Evolutionary conservation across 257 asterid genomes (phyloP).

Genomic region (Paulownia fortunei): DNA sequence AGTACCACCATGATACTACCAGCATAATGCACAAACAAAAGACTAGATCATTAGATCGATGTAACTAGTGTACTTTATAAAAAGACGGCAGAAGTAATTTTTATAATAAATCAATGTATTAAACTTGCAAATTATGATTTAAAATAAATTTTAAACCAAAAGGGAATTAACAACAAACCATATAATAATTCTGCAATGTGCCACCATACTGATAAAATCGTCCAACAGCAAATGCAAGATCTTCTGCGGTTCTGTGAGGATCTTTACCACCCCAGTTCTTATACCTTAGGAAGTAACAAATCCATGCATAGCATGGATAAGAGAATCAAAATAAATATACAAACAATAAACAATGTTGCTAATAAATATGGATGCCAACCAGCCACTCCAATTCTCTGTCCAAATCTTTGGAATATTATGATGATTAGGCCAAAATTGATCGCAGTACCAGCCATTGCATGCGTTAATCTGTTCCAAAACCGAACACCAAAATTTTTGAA

Average conservation of each 20-base stretch:
- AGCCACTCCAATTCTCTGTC: conserved; percentile 59
- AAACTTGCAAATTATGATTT: not conserved
- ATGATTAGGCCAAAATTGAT: conserved; percentile 34
- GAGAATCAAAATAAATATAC: not conserved
- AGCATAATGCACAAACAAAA: not conserved
- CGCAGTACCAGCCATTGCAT: conserved; percentile 47
- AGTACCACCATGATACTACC: conserved; percentile 58
- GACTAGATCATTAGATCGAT: not conserved
- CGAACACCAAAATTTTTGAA: not conserved
- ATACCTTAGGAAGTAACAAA: conserved; percentile 31
- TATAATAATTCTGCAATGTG: conserved; percentile 50
- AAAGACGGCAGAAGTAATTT: too few relatives aligned
- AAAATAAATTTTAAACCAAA: not conserved
- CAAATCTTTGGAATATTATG: conserved; percentile 41
- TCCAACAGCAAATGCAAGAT: conserved; percentile 49
- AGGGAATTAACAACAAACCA: conserved; percentile 30
- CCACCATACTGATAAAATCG: conserved; percentile 49
- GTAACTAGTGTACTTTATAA: not conserved
- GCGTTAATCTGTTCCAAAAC: conserved; percentile 44
- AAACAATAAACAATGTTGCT: not conserved
- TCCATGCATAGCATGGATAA: not conserved
- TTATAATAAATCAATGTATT: too few relatives aligned
- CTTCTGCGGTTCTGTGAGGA: conserved; percentile 55
- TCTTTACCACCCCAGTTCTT: conserved; percentile 47
- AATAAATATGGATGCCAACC: conserved; percentile 30